Conservation (phyloP, 192 early-diverging fungal species). For the Coemansia sp. region DNA sequence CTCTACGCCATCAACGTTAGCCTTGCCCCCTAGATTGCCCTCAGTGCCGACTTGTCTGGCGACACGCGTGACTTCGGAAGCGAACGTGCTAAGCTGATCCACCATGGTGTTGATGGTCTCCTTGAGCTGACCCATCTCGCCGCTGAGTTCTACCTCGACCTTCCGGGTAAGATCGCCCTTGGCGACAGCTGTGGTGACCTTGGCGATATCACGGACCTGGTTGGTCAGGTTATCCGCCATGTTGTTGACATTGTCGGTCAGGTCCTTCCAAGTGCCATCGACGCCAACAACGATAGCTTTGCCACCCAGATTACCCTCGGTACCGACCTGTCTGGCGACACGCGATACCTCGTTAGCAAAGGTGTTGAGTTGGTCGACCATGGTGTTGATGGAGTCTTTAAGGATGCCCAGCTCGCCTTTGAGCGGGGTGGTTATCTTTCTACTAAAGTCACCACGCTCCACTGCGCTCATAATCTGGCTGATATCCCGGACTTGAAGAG, state of each 20-base stretch:
- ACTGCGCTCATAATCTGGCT: slow-evolving; percentile 67
- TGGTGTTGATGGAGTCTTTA: slow-evolving; percentile 70
- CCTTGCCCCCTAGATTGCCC: slow-evolving; percentile 61
- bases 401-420: slow-evolving; percentile 71
- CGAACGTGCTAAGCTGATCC: slow-evolving; percentile 59
- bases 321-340: slow-evolving; percentile 71
- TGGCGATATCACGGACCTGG: too few species aligned
- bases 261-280: too few species aligned
- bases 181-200: too few species aligned
- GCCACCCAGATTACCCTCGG: slow-evolving; percentile 74
- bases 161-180: slow-evolving; percentile 55
- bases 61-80: slow-evolving; percentile 65
- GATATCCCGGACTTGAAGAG: slow-evolving; percentile 71
- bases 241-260: too few species aligned
- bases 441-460: slow-evolving; percentile 65
- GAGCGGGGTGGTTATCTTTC: slow-evolving; percentile 66
- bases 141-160: slow-evolving; percentile 58
- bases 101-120: slow-evolving; percentile 65
- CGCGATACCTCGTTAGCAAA: slow-evolving; percentile 71
- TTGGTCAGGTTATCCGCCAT: too few species aligned
- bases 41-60: slow-evolving; percentile 53
- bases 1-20: slow-evolving; percentile 27
- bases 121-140: slow-evolving; percentile 51
- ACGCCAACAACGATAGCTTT: too few species aligned
- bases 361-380: slow-evolving; percentile 66